These are phyloP conservation scores for Eucommia ulmoides DNA, from an alignment of 257 asterid species.

Conservation along the genomic window DNA sequence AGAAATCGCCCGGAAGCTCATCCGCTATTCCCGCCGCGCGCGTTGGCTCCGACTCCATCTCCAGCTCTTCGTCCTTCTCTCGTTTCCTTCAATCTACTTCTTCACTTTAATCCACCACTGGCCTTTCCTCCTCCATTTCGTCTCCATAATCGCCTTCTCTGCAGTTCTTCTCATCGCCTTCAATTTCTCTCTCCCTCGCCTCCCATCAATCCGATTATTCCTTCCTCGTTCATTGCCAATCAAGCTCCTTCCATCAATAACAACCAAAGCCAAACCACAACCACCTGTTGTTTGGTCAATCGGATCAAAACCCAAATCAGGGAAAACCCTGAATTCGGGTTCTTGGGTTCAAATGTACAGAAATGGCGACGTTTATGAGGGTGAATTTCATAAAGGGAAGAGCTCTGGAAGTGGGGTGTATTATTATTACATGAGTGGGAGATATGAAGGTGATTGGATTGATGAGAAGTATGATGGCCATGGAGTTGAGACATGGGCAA, in stretches of 20 bases:
- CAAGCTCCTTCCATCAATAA: constrained; percentile 38
- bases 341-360: constrained; percentile 70
- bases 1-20: constrained; percentile 8
- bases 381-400: constrained; percentile 87
- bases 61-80: constrained; percentile 52
- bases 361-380: constrained; percentile 94
- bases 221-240: constrained; percentile 61
- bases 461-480: constrained; percentile 86
- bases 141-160: constrained; percentile 81
- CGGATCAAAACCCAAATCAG: constrained; percentile 53
- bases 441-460: constrained; percentile 90
- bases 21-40: constrained; percentile 50
- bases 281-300: constrained; percentile 93
- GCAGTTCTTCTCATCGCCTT: constrained; percentile 70
- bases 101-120: constrained; percentile 72
- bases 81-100: constrained; percentile 72
- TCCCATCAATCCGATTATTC: constrained; percentile 66
- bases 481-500: constrained; percentile 90
- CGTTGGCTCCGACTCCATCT: constrained; percentile 67
- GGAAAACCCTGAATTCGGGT: constrained; percentile 58
- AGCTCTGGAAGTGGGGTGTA: constrained; percentile 89
- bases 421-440: constrained; percentile 88
- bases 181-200: constrained; percentile 72
- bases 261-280: constrained; percentile 27
- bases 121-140: constrained; percentile 71